Evolutionary conservation across 208 protist species (phyloP), one percentile per base, ranked within the genome.

Genomic region (Kentomonas sorsogonicus): DNA sequence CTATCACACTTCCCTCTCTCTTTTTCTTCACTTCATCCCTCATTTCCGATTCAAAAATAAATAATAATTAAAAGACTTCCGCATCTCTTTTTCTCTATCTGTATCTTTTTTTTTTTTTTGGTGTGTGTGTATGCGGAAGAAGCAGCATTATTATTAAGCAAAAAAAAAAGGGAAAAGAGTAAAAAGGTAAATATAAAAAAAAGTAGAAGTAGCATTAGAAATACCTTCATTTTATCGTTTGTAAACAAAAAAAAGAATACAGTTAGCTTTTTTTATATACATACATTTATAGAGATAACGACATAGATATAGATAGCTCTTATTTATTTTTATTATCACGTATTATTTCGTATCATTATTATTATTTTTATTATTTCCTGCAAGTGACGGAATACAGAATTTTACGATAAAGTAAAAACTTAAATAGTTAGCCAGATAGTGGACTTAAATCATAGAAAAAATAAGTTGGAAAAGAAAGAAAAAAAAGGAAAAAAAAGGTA

Each of bases 201-300:
- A 15, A 11, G 33, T 15, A 36, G 11, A 15, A 36, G 11, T 36
- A 36, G 33, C 5, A 36, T 36, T 5, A 36, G 33, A 15, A 15
- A 36, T 36, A 36, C 11, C 5, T 36, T 36, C 11, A 5, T 36
- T 36, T 36, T 36, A 5, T 5, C 11, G 33, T 36, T 36, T 5
- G 5, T 36, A 36, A 5, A 15, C 5, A 11, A 36, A 36, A 36
- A 36, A 11, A 36, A 36, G 43, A 5, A 15, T 47, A 47, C 23
- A 26, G 10, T 47, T 47, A 27, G 16, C n/a, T 38, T 45, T 27
- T 63, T 55, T 31, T 47, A 38, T 40, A 47, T 47, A 27, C n/a
- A 26, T 47, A 26, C 7, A n/a, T n/a, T n/a, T n/a, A n/a, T n/a
- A n/a, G n/a, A n/a, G n/a, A n/a, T n/a, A n/a, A n/a, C n/a, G n/a